Conservation (phyloP, 306 rosid species). For the Citrullus mucosospermus region DNA sequence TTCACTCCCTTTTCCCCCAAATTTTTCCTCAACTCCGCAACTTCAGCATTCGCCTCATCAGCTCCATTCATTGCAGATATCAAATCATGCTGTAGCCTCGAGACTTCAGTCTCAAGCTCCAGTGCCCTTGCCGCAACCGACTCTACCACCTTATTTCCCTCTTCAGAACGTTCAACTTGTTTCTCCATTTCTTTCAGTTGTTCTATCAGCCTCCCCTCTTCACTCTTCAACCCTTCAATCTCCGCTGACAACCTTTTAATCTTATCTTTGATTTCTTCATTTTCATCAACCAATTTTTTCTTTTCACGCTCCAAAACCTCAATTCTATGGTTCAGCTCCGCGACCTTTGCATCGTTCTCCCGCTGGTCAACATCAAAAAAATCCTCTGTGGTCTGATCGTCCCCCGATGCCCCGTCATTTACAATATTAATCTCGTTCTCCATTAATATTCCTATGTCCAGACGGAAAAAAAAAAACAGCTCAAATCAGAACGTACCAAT, state of each 20-base stretch:
- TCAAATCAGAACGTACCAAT: neutral
- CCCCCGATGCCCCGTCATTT: constrained; percentile 23
- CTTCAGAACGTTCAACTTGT: constrained; percentile 29
- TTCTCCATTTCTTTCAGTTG: constrained; percentile 35
- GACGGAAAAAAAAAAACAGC: neutral
- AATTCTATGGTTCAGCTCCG: constrained; percentile 32
- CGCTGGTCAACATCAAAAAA: constrained; percentile 34
- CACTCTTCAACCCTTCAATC: constrained; percentile 30
- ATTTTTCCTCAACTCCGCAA: constrained; percentile 29
- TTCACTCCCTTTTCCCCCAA: constrained; percentile 36
- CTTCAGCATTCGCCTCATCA: constrained; percentile 34
- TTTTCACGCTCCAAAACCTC: constrained; percentile 45
- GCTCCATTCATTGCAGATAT: constrained; percentile 28
- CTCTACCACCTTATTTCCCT: constrained; percentile 26
- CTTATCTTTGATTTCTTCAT: constrained; percentile 28
- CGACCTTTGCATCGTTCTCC: constrained; percentile 8
- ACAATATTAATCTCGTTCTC: constrained; percentile 28
- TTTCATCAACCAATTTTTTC: constrained; percentile 28
- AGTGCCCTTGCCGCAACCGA: constrained; percentile 48
- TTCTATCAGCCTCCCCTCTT: constrained; percentile 26
- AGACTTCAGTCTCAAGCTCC: constrained; percentile 60
- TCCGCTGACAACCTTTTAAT: constrained; percentile 33
- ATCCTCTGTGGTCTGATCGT: constrained; percentile 17
- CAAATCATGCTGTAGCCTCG: constrained; percentile 71
- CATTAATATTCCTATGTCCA: constrained; percentile 24